Conservation (phyloP, 1,284 basidiomycete genomes). For the Ceratobasidium sp. region DNA sequence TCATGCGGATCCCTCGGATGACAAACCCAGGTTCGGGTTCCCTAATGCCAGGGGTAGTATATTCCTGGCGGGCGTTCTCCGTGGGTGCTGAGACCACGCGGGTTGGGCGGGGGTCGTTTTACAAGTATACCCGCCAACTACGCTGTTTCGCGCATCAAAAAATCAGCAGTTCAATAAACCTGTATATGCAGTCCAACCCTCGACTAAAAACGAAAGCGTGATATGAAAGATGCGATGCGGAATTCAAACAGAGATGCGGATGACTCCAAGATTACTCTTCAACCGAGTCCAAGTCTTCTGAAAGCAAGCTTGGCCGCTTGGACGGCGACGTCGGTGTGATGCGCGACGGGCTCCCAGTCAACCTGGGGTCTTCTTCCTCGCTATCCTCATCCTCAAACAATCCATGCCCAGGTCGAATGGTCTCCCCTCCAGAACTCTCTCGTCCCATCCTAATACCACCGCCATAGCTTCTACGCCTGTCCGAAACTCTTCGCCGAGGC, state of each 20-base stretch:
- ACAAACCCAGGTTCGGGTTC: too few relatives aligned
- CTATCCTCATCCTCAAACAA: conserved; percentile 14
- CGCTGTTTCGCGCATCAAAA: background rate
- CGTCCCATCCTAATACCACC: conserved; percentile 3
- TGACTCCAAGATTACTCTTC: conserved; percentile 13
- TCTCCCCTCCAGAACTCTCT: conserved; percentile 38
- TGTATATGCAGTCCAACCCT: conserved; percentile 5
- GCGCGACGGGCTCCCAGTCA: conserved; percentile 3
- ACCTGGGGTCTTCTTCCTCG: conserved; percentile 7
- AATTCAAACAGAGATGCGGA: background rate
- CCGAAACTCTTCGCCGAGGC: conserved; percentile 22
- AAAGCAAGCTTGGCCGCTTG: background rate
- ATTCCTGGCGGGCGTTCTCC: too few relatives aligned
- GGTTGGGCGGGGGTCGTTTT: background rate
- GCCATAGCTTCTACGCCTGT: conserved; percentile 9
- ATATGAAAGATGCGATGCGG: background rate
- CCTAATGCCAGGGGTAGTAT: too few relatives aligned
- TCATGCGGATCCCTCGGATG: too few relatives aligned
- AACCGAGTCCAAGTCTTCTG: conserved; percentile 20
- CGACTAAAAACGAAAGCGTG: conserved; percentile 12
- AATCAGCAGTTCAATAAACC: conserved; percentile 15
- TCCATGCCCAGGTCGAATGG: conserved; percentile 29
- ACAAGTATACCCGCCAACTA: background rate
- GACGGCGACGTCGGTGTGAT: background rate
- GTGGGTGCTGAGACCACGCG: too few relatives aligned